Evolutionary conservation across 148 eudicot species (phyloP).

Genomic region (Rhododendron simsii): DNA sequence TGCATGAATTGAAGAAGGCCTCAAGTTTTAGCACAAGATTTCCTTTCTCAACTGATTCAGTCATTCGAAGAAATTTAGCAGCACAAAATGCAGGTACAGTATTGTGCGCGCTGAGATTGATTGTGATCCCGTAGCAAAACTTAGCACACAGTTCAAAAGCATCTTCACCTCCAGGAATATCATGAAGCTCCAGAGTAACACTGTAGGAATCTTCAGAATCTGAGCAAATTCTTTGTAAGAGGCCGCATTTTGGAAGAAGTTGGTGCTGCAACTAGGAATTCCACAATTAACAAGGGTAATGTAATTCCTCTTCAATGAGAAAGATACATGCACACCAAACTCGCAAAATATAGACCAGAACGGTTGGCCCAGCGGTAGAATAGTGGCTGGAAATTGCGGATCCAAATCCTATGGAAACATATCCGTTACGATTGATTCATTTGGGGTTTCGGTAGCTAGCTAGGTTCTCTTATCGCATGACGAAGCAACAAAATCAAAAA

Average conservation of each 20-base stretch:
- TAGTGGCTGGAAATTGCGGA: neutral
- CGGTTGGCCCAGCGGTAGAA: neutral
- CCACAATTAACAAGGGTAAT: conserved; percentile 7
- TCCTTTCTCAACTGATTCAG: conserved; percentile 44
- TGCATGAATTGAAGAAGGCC: conserved; percentile 43
- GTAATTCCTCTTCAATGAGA: conserved; percentile 5
- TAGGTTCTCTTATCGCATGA: neutral
- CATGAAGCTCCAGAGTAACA: conserved; percentile 35
- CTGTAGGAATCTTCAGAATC: conserved; percentile 18
- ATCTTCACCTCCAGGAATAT: conserved; percentile 59
- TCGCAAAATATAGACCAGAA: neutral
- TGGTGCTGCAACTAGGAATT: conserved; percentile 38
- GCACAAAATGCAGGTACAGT: conserved; percentile 52
- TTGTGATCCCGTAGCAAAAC: conserved; percentile 56
- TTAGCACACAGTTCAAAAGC: conserved; percentile 62
- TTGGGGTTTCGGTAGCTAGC: neutral
- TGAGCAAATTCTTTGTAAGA: conserved; percentile 40
- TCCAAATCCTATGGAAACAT: neutral
- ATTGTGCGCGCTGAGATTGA: conserved; percentile 54
- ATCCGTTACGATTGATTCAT: neutral
- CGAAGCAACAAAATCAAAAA: neutral
- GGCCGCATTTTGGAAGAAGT: conserved; percentile 49
- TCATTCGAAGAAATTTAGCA: conserved; percentile 55
- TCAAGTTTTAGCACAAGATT: conserved; percentile 46
- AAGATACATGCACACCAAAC: neutral